Base-by-base conservation (phyloP, 768 basidiomycete species). In the Austroboletus eburneus region DNA sequence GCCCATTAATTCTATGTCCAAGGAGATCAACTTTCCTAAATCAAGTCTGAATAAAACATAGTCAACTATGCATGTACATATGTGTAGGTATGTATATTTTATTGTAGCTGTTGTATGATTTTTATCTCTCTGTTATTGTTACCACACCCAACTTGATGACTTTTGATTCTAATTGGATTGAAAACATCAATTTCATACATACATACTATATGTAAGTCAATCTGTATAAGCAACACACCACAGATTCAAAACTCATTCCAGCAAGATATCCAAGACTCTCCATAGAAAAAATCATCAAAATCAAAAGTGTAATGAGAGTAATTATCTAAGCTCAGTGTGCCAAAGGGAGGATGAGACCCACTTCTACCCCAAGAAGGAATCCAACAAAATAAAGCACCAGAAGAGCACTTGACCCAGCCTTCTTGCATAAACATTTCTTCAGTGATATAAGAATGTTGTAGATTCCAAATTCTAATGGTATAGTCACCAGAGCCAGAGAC, bases 361-460 rank as follows among this genome's bases (percentile, higher is more conserved):
- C 32, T 9, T 4, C 39, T 49, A 24, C 36, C 40, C 50, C 50
- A 52, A 37, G 50, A 42, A 27, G 47, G 22, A 22, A 49, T 9
- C 49, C 49, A 48, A 7, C 42, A 33, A 48, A 24, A 48, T 14
- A 5, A 32, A 43, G 14, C 4, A 24, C 35, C 41, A 47, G 36
- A 5, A 33, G 39, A 49, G 21, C 39, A 50, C 17, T 44, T 39
- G 22, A 52, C 40, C 52, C 44, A 53, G 16, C 52, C 20, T 46
- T 46, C 18, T 2, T 29, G 4, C 2, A 34, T 9, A 35, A 9
- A 9, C 4, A 51, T 12, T 30, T 35, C 6, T 29, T 13, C 22
- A 51, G 34, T 33, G 0, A 7, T 32, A 46, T 16, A 0, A 17
- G 42, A 22, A 0, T 39, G 32, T 23, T 35, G 18, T 7, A 16